Evolutionary conservation across 495 filamentous ascomycete genomes (phyloP).

Genomic region (Lasiosphaeriaceae sp.): DNA sequence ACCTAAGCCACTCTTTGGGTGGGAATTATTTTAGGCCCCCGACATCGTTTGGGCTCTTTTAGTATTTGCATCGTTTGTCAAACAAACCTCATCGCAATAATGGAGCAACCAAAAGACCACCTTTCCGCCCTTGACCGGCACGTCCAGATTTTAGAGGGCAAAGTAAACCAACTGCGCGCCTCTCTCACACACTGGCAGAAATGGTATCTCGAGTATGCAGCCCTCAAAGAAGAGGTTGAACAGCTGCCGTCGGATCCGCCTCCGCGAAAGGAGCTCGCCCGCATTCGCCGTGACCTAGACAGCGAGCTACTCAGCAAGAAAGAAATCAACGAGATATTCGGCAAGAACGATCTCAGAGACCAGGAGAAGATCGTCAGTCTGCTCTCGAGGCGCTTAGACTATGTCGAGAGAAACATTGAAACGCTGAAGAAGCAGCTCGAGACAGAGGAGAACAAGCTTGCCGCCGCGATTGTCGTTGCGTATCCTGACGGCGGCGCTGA

Average conservation of each 20-base stretch:
- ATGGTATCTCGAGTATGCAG: slow-evolving; percentile 89
- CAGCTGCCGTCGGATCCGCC: slow-evolving; percentile 37
- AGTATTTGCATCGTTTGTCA: too few species aligned
- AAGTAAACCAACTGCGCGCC: slow-evolving; percentile 67
- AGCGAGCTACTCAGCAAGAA: slow-evolving; percentile 43
- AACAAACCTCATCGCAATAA: slow-evolving; percentile 8
- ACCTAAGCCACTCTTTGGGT: too few species aligned
- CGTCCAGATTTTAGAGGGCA: slow-evolving; percentile 68
- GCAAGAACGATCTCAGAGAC: slow-evolving; percentile 45
- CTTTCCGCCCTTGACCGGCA: slow-evolving; percentile 66
- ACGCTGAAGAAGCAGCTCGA: slow-evolving; percentile 66
- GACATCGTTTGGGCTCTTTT: too few species aligned
- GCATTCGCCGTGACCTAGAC: slow-evolving; percentile 38
- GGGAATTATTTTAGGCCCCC: too few species aligned
- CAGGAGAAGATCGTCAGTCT: slow-evolving; percentile 62
- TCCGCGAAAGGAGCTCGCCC: slow-evolving; percentile 48
- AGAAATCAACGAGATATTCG: slow-evolving; percentile 63
- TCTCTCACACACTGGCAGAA: slow-evolving; percentile 83
- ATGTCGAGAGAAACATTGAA: slow-evolving; percentile 75
- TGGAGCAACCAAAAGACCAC: slow-evolving; percentile 39
- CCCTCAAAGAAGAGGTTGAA: slow-evolving; percentile 75
- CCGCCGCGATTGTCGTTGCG: slow-evolving; percentile 43
- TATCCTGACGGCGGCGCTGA: slow-evolving; percentile 52
- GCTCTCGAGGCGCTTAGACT: slow-evolving; percentile 76
- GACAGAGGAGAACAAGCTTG: slow-evolving; percentile 62